Base-by-base conservation (phyloP, 169 alveolate species). In the Plasmodium ovale region DNA sequence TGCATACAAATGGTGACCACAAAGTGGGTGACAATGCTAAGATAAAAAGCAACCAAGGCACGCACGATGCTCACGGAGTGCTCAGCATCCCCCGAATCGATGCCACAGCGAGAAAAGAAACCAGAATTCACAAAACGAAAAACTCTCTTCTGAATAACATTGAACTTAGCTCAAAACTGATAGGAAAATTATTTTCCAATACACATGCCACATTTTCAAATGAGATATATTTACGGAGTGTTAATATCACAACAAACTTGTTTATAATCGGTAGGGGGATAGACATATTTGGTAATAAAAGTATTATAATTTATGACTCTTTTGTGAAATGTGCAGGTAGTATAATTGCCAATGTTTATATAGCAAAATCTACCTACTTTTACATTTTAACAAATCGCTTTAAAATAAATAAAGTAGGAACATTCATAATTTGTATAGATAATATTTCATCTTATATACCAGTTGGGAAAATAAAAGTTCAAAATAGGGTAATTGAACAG, bases 401-500 rank as follows among this genome's bases (percentile, higher is more conserved):
- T 62, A 23, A 42, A 33, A n/a, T 60, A 0, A 27, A 39, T 35
- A 23, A 77, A 60, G 16, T 51, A 12, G 90, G 90, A 3, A 35
- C 31, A n/a, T 82, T 67, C 56, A 12, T 49, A 21, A 59, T 82
- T 33, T 82, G 90, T 31, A 51, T 14, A 39, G 33, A 23, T 21
- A 12, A 1, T 2, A 3, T 23, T 5, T 2, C 0, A 1, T 14
- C 56, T 14, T 47, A 47, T 47, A 0, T 31, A 16, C 39, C 58
- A 35, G 54, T 67, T 7, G 90, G 67, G 0, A n/a, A 21, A 71
- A 6, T 82, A 65, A 67, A 67, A 42, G 29, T 82, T 6, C 90
- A 82, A 67, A 82, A 67, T 27, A 65, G 67, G n/a, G 25, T 67
- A 54, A 65, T 82, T 53, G 44, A 82, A 1, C 71, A 82, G 31